Percentiles rank a stretch among this genome's conserved stretches.
Evolutionary conservation across 2,329 filamentous ascomycete genomes (phyloP).

Genomic region (Truncatella angustata): DNA sequence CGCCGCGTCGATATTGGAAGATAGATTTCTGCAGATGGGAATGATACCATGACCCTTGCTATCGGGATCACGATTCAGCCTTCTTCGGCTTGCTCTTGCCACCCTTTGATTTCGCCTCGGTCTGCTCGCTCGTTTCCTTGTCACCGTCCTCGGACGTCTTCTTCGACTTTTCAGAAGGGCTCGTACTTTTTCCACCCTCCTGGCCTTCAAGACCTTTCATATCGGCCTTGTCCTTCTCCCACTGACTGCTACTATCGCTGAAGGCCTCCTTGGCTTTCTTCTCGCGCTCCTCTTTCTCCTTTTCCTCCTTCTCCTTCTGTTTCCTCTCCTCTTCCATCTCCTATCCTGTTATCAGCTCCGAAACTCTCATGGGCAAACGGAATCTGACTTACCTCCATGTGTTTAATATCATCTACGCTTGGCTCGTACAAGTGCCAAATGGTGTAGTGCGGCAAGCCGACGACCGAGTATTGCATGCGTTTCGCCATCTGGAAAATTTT

Average conservation of each 20-base stretch:
- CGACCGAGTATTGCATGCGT: constrained; percentile 91
- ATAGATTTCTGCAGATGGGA: not conserved
- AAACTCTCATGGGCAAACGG: too few relatives aligned
- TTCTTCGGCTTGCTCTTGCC: not conserved
- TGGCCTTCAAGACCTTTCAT: constrained; percentile 67
- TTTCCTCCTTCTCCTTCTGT: constrained; percentile 76
- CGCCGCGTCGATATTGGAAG: not conserved
- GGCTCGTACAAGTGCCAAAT: constrained; percentile 99
- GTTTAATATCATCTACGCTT: constrained; percentile 93
- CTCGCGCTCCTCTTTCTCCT: constrained; percentile 67
- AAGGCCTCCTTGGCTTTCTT: constrained; percentile 82
- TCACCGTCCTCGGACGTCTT: constrained; percentile 3
- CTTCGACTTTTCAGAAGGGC: constrained; percentile 22
- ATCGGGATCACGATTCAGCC: not conserved
- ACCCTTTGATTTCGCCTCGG: constrained; percentile 15
- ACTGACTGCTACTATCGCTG: constrained; percentile 72
- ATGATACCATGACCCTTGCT: not conserved
- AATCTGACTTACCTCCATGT: constrained; percentile 80
- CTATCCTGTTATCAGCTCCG: too few relatives aligned
- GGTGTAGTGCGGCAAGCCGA: constrained; percentile 94
- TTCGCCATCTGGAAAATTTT: constrained; percentile 75
- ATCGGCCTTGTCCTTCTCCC: constrained; percentile 85
- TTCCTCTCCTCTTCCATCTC: constrained; percentile 91
- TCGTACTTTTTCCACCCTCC: constrained; percentile 45
- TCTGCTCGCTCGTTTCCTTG: constrained; percentile 13